A percentile compares a stretch with the other conserved stretches of the same genome.
phyloP scores from a whole-genome alignment of 1,139 yeast genomes.

The Hemisphaericaspora xylofermentans region DNA sequence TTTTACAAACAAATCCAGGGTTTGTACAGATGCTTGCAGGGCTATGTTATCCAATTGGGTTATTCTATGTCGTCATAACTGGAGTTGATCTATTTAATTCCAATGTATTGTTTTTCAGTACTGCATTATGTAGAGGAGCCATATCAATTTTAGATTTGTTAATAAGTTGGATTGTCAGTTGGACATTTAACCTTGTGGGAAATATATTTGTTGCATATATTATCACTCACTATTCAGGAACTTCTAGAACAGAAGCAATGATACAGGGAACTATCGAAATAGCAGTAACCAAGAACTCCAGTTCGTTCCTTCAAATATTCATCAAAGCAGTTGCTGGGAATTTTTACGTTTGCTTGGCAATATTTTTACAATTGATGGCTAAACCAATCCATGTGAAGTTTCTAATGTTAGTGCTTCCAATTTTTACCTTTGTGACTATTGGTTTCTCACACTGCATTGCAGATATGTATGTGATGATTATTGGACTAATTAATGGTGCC shows the following conservation, averaged over 20 bases:
- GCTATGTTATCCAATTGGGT: slow-evolving; percentile 60
- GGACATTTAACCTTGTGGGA: slow-evolving; percentile 63
- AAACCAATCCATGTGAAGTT: slow-evolving; percentile 80
- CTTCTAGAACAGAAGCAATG: slow-evolving; percentile 39
- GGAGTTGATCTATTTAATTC: slow-evolving; percentile 77
- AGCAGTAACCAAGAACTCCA: slow-evolving; percentile 46
- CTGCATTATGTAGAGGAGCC: slow-evolving; percentile 67
- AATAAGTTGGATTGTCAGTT: slow-evolving; percentile 70
- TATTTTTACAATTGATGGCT: slow-evolving; percentile 72
- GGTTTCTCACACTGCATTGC: slow-evolving; percentile 83
- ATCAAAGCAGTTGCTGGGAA: slow-evolving; percentile 72
- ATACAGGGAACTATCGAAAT: slow-evolving; percentile 48
- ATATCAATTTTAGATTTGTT: slow-evolving; percentile 59
- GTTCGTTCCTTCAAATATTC: slow-evolving; percentile 56
- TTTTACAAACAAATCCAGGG: slow-evolving; percentile 50
- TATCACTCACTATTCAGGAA: slow-evolving; percentile 54
- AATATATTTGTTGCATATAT: slow-evolving; percentile 65
- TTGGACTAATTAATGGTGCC: slow-evolving; percentile 67
- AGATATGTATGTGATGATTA: slow-evolving; percentile 66
- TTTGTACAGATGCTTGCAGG: slow-evolving; percentile 55
- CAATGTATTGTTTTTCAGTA: slow-evolving; percentile 65
- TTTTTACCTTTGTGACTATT: slow-evolving; percentile 69
- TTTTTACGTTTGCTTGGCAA: slow-evolving; percentile 71
- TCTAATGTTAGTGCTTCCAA: slow-evolving; percentile 61
- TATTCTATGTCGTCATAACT: slow-evolving; percentile 69